Evolutionary conservation across 2,329 filamentous ascomycete genomes (phyloP), one percentile per base, ranked within the genome.

Genomic region (Pezicula radicicola): DNA sequence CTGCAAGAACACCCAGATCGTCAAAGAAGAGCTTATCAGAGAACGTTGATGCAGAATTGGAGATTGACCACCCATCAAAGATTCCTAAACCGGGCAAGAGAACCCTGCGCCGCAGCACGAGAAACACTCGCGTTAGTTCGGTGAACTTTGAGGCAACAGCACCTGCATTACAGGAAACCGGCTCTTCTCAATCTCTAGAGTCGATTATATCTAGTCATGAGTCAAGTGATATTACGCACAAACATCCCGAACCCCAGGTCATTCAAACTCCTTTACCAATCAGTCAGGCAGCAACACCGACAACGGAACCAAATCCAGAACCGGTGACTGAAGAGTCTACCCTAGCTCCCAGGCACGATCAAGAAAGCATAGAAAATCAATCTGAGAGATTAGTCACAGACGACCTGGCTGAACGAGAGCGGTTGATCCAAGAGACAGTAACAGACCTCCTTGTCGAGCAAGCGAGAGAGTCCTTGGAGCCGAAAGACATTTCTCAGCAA

Each of bases 61-160:
- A 39, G 4, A 39, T 15, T 49, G 27, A 15, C 15, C 16, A 19
- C 27, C 44, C 46, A 25, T 15, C 46, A 12, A 39, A 30, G 12
- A n/a, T 21, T 12, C 15, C 16, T 18, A 42, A 42, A 42, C 21
- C 39, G 19, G 39, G 46, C 28, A 49, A 19, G 16, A 50, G 40
- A 25, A 50, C 27, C 9, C 21, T 50, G 16, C 28, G 37, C 36
- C 18, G 53, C 48, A 50, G 42, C 16, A 52, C 40, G 16, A 46
- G 55, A 50, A 25, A 42, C 28, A 55, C 44, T n/a, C 50, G 55
- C 10, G 28, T 46, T 15, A 59, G 54, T 19, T 54, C 55, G 10
- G 27, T 52, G n/a, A 16, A 21, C 19, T 21, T 21, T 13, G 49
- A 53, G 35, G 49, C 16, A 54, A 21, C 33, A 44, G 18, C 8